phyloP scores from a whole-genome alignment of 306 rosid species.

The Mucuna pruriens region DNA sequence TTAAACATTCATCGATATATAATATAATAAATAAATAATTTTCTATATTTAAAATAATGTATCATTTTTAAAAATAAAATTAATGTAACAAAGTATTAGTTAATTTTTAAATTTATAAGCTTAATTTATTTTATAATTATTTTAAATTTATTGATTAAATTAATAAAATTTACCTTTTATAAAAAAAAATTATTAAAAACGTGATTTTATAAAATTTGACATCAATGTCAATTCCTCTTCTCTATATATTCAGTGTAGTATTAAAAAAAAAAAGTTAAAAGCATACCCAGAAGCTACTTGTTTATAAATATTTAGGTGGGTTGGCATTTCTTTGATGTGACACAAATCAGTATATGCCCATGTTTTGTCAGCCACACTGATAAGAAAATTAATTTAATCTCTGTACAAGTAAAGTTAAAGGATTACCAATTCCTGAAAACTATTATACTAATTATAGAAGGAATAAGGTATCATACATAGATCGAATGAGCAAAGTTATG shows the following conservation, averaged over 20 bases:
- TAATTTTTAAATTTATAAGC: not conserved
- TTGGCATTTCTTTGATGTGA: constrained; percentile 7
- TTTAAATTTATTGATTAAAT: not conserved
- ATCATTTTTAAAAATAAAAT: no score
- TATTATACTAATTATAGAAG: not conserved
- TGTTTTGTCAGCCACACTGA: not conserved
- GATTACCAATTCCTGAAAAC: not conserved
- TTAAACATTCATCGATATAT: no score
- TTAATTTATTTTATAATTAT: not conserved
- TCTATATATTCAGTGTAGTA: not conserved
- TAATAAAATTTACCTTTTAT: not conserved
- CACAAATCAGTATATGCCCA: not conserved
- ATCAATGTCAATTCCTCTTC: not conserved
- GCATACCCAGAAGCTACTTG: not conserved
- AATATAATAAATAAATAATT: no score
- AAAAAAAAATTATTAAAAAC: not conserved
- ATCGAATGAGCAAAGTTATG: no score
- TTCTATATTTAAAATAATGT: no score
- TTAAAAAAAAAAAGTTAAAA: not conserved
- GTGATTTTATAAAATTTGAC: not conserved
- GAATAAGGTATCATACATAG: not conserved
- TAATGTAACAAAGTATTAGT: no score
- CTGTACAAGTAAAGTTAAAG: not conserved
- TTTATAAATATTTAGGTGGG: not conserved
- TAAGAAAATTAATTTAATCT: not conserved